Evolutionary conservation across 345 rosid species (phyloP), one percentile per base, ranked within the genome.

Genomic region (Acer yangbiense): DNA sequence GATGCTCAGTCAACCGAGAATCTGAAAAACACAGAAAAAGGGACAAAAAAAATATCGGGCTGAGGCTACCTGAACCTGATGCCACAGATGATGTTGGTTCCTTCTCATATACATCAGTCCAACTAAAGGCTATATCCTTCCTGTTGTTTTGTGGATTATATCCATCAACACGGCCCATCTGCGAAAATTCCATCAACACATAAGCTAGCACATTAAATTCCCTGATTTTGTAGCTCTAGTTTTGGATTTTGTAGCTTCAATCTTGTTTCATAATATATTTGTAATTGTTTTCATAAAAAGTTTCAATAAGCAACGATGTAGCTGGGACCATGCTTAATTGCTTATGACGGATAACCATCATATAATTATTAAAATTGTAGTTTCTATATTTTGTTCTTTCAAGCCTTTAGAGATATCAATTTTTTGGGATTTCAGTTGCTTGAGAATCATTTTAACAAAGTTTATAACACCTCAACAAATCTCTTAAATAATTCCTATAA

Each of bases 111-210:
- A 87, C 93, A 85, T 92, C 84, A 71, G 98, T 84, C 99, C 97
- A 94, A 74, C 88, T 58, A 71, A 91, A 88, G 81, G 87, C 83
- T 9, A 68, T 39, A 74, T 92, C 98, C 82, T 87, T 94, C 81
- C 82, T 80, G 23, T 68, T 60, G 77, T 77, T 88, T 62, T 83
- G 92, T 62, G 81, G 86, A 81, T 92, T 91, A 83, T 74, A 81
- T 67, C 94, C 97, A 46, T 94, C 95, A 71, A 78, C 80, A 27
- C 91, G 94, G 41, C 88, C 99, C 86, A 86, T 90, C 94, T 92
- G 89, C 79, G 80, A 50, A 82, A 82, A 16, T 44, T 44, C 50
- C 76, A 77, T 67, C 41, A 80, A 64, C 10, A 16, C 27, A 50
- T 48, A 18, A 46, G 23, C 13, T 63, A 74, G 44, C 58, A 48